Conservation (phyloP, 148 eudicot genomes). For the Camellia japonica region DNA sequence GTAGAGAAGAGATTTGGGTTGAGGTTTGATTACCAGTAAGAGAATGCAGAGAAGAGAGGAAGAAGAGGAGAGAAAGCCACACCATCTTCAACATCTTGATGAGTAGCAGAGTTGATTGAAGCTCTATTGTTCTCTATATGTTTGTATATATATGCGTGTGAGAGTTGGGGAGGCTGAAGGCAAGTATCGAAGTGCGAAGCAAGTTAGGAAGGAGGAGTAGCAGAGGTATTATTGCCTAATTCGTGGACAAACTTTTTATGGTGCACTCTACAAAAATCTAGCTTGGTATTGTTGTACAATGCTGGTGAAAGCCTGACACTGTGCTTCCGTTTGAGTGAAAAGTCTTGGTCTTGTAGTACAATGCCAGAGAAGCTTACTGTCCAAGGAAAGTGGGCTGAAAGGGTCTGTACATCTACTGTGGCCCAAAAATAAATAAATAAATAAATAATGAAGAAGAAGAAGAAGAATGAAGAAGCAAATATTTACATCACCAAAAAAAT, state of each 20-base stretch:
- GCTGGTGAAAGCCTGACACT: not conserved
- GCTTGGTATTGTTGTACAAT: not conserved
- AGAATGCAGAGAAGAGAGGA: constrained; percentile 3
- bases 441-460: too few species aligned
- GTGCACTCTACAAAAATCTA: not conserved
- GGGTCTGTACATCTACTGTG: too few species aligned
- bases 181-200: constrained; percentile 16
- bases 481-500: too few species aligned
- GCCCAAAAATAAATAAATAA: too few species aligned
- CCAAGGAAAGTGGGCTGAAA: too few species aligned
- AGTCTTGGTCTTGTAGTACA: not conserved
- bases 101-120: not conserved
- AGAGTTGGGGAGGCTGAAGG: not conserved
- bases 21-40: constrained; percentile 2
- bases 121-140: not conserved
- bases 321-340: not conserved
- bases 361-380: not conserved
- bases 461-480: too few species aligned
- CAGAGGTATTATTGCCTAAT: not conserved
- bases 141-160: not conserved
- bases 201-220: not conserved
- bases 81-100: constrained; percentile 15
- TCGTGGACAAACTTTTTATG: not conserved
- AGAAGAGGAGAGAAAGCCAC: constrained; percentile 12
- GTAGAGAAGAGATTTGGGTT: not conserved